Percentiles rank a stretch among this genome's conserved stretches.
Conservation (phyloP, 768 basidiomycete genomes). For the Lactarius sanguifluus region DNA sequence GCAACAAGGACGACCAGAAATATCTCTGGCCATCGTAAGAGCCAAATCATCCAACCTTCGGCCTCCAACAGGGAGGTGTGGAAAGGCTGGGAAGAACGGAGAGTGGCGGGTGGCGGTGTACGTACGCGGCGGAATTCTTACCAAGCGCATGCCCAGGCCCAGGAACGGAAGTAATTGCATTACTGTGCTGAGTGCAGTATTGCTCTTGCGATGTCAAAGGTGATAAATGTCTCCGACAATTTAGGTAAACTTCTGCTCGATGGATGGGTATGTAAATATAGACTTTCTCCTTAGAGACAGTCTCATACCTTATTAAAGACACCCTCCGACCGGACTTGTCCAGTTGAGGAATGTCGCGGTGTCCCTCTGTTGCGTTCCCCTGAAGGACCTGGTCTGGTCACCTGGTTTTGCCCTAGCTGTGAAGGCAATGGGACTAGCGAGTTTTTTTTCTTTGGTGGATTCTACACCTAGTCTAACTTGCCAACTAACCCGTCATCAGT, state of each 20-base stretch:
- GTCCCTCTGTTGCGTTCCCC: conserved; percentile 80
- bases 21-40: conserved; percentile 52
- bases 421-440: conserved; percentile 42
- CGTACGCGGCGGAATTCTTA: conserved; percentile 17
- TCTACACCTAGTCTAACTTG: conserved; percentile 1
- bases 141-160: background rate
- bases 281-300: background rate
- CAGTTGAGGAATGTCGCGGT: conserved; percentile 49
- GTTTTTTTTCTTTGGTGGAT: conserved; percentile 23
- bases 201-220: conserved; percentile 45
- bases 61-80: conserved; percentile 19
- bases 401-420: conserved; percentile 66
- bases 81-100: conserved; percentile 2
- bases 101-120: background rate
- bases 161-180: background rate
- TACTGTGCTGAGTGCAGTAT: too few relatives aligned
- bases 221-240: conserved; percentile 56
- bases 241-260: conserved; percentile 49
- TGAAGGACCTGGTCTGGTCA: conserved; percentile 43
- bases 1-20: conserved; percentile 44
- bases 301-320: conserved; percentile 46
- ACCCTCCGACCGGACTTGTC: conserved; percentile 57
- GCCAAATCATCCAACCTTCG: conserved; percentile 40
- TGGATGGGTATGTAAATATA: conserved; percentile 27
- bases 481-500: conserved; percentile 15